Evolutionary conservation across 306 rosid genomes (phyloP).

Genomic region (Cyclanthera cordifolia): DNA sequence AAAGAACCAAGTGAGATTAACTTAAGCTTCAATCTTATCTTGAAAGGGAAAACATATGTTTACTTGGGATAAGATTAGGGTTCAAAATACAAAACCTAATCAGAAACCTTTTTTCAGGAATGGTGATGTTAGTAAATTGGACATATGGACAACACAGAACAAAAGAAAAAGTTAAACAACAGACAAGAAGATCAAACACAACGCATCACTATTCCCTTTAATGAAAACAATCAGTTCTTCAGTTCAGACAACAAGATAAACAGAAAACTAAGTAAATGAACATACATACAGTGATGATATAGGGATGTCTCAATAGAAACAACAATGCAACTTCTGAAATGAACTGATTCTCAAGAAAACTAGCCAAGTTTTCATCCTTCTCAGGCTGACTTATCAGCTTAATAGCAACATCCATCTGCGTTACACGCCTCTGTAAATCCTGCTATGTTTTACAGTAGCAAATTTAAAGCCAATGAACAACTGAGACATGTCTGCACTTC

Average conservation of each 20-base stretch:
- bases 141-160: neutral
- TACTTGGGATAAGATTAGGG: neutral
- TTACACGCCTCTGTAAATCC: constrained; percentile 87
- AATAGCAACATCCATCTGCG: constrained; percentile 73
- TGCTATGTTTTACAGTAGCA: constrained; percentile 80
- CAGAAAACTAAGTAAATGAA: neutral
- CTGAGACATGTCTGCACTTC: constrained; percentile 95
- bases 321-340: constrained; percentile 76
- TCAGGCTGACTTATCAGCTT: constrained; percentile 82
- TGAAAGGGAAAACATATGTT: neutral
- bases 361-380: constrained; percentile 64
- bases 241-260: neutral
- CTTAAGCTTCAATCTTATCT: neutral
- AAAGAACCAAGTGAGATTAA: neutral
- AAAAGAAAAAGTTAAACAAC: neutral
- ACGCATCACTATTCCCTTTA: neutral
- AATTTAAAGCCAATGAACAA: constrained; percentile 63
- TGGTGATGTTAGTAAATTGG: neutral
- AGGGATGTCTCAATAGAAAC: constrained; percentile 57
- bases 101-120: constrained; percentile 6
- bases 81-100: neutral
- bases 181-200: neutral
- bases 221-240: neutral
- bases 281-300: constrained; percentile 67
- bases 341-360: constrained; percentile 67